Base-by-base conservation (phyloP, 2,329 filamentous ascomycete species). In the Teratosphaeria zuluensis region DNA sequence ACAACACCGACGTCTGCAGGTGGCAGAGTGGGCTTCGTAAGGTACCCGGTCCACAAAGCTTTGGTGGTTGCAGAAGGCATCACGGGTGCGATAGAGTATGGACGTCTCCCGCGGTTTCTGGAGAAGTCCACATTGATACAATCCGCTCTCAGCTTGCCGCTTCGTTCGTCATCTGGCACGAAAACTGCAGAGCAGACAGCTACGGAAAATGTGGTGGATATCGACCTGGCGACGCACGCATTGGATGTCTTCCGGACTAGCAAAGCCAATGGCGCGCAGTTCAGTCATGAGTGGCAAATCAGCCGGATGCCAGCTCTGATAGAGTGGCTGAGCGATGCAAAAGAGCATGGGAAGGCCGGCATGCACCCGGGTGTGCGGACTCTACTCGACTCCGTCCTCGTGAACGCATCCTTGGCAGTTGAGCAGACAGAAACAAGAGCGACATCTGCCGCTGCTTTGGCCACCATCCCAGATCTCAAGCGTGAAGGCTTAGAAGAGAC, bases 11-110 rank as follows among this genome's bases (percentile, higher is more conserved):
- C 78, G 5, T 85, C 87, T 14, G 80, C 79, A 61, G 83, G 82
- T 16, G 85, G 85, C 8, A 79, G 84, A 61, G 81, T 84, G 58
- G 84, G 85, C 12, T 81, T 85, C 16, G 79, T 94, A 51, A 84
- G 85, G 6, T 90, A 90, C 52, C 92, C 92, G 0, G 90, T 96
- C 1, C 92, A 97, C 70, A 89, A 86, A 69, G 84, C 87, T 0
- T 74, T 96, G 16, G 67, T 96, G 9, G 81, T 95, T 8, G 85
- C 84, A 0, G 81, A 89, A 54, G 91, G 90, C 0, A 75, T 95
- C 2, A 76, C 82, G 56, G 90, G 88, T 7, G 83, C 87, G 0
- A 78, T 86, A 4, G 77, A 80, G 1, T 81, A 73, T 72, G 69
- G 76, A 53, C 65, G 71, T 46, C 71, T 77, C 62, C 71, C 71